Percentiles rank a stretch among this genome's conserved stretches.
These are phyloP conservation scores for Auriscalpium orientale DNA, from an alignment of 768 basidiomycete genomes.

Conservation along the genomic window DNA sequence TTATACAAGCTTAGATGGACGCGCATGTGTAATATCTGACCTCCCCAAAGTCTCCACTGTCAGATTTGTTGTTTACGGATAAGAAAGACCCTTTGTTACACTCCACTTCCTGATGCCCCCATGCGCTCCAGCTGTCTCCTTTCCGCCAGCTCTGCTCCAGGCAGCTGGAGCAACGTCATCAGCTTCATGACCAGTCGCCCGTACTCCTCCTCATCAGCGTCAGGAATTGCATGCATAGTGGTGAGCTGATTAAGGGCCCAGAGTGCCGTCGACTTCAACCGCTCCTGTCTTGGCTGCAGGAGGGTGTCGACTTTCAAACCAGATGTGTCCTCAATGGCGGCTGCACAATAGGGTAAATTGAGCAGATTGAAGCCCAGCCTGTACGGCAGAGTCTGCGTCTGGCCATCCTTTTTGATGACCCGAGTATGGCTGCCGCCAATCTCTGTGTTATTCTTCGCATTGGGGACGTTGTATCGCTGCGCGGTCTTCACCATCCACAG, in stretches of 20 bases:
- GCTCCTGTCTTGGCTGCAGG: background rate
- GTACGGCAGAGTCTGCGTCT: background rate
- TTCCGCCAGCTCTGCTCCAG: too few relatives aligned
- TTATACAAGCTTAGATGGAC: too few relatives aligned
- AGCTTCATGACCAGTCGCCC: too few relatives aligned
- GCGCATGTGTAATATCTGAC: too few relatives aligned
- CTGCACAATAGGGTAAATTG: background rate
- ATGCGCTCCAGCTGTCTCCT: too few relatives aligned
- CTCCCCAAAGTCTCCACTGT: too few relatives aligned
- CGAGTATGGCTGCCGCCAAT: background rate
- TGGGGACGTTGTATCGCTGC: background rate
- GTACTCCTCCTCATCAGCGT: too few relatives aligned
- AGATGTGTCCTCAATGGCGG: background rate
- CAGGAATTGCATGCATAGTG: background rate
- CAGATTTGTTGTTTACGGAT: too few relatives aligned
- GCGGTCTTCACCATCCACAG: background rate
- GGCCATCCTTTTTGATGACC: too few relatives aligned
- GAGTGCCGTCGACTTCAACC: background rate
- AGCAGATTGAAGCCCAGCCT: background rate
- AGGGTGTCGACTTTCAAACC: background rate
- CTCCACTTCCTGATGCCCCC: too few relatives aligned
- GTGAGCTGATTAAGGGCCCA: background rate
- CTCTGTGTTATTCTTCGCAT: background rate
- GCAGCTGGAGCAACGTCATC: too few relatives aligned
- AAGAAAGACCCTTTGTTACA: too few relatives aligned